These are phyloP conservation scores for Salix purpurea DNA, from an alignment of 345 rosid species.

Conservation along the genomic window DNA sequence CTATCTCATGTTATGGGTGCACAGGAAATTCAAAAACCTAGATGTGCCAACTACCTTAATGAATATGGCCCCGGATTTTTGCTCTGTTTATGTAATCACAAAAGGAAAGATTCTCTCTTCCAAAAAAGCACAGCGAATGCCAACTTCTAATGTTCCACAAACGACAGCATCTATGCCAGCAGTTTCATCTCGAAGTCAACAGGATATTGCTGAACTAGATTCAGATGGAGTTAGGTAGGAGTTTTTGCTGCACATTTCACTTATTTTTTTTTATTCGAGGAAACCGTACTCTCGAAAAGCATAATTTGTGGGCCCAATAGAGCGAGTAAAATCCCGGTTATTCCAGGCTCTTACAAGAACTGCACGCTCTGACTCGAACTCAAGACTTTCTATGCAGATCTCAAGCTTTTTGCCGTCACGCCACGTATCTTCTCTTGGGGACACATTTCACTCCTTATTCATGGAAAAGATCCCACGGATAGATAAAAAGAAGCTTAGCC, in stretches of 20 bases:
- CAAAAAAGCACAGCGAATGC: conserved; percentile 47
- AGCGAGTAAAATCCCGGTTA: no score
- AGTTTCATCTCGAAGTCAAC: conserved; percentile 17
- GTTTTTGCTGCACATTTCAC: not conserved
- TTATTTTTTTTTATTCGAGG: not conserved
- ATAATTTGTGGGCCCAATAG: no score
- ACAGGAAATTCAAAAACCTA: conserved; percentile 46
- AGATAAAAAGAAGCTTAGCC: no score
- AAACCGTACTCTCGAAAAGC: no score
- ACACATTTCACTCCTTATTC: not conserved
- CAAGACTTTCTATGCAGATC: no score
- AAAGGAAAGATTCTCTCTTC: conserved; percentile 63
- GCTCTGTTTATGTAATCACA: conserved; percentile 68
- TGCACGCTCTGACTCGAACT: no score
- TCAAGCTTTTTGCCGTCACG: no score
- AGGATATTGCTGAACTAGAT: conserved; percentile 32
- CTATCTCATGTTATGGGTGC: not conserved
- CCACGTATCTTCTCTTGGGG: no score
- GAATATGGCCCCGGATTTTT: conserved; percentile 65
- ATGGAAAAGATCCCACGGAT: not conserved
- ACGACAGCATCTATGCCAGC: conserved; percentile 34
- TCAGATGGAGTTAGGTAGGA: conserved; percentile 36
- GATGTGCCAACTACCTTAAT: conserved; percentile 47
- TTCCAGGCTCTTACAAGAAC: no score
- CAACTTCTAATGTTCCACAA: conserved; percentile 44